Conservation (phyloP, 208 protist genomes). For the Acanthamoeba royreba region DNA sequence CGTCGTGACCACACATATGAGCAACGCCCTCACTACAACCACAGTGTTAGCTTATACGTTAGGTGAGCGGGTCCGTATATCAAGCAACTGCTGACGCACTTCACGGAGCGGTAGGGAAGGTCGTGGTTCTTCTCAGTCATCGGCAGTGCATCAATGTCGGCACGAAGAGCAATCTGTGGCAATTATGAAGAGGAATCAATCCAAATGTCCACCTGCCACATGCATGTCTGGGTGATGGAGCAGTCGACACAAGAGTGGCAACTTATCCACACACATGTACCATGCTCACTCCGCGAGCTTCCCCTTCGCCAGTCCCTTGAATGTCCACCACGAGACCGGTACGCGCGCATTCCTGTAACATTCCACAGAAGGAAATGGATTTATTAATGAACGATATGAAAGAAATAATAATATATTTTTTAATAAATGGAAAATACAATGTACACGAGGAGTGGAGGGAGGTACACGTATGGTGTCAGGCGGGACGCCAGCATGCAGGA, state of each 20-base stretch:
- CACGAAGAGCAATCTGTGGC: constrained; percentile 52
- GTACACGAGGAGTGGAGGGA: no score
- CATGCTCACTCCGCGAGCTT: not conserved
- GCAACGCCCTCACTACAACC: constrained; percentile 50
- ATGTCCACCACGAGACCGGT: constrained; percentile 51
- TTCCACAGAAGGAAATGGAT: no score
- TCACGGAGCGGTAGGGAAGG: constrained; percentile 51
- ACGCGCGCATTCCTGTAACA: not conserved
- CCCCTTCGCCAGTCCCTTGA: not conserved
- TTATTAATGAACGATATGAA: not conserved
- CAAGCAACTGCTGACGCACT: not conserved
- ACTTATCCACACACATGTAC: no score
- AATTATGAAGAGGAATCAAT: no score
- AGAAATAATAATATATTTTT: not conserved
- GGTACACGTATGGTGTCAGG: not conserved
- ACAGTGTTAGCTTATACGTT: no score
- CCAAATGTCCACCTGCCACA: no score
- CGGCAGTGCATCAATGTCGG: constrained; percentile 61
- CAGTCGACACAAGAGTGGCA: no score
- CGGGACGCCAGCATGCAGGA: not conserved
- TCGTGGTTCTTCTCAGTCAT: constrained; percentile 62
- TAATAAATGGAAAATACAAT: not conserved
- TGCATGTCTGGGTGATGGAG: no score
- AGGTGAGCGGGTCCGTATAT: not conserved
- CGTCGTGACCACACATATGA: constrained; percentile 71